phyloP scores from a whole-genome alignment of 257 asterid genomes.

The Cynanchum wilfordii region DNA sequence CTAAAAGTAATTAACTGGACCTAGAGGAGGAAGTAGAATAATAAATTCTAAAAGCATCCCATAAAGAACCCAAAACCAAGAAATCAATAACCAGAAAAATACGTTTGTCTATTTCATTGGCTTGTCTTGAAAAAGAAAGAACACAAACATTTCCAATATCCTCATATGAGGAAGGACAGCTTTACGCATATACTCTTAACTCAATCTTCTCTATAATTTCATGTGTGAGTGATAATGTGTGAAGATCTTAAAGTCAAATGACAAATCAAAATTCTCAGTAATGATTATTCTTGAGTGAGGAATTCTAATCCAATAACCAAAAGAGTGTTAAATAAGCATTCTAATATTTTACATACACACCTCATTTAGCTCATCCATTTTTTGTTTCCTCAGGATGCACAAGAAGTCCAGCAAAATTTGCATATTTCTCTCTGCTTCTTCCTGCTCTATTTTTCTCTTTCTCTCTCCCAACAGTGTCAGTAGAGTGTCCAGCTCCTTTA shows the following conservation, averaged over 20 bases:
- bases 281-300: neutral
- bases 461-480: slow-evolving; percentile 55
- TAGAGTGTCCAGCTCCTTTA: slow-evolving; percentile 61
- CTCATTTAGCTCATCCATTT: slow-evolving; percentile 63
- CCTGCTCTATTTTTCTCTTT: slow-evolving; percentile 76
- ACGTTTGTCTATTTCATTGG: neutral
- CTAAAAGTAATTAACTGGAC: neutral
- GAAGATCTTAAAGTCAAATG: neutral
- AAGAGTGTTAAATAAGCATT: neutral
- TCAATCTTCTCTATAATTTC: neutral
- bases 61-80: neutral
- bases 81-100: neutral
- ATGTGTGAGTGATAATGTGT: neutral
- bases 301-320: neutral
- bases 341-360: slow-evolving; percentile 30
- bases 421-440: slow-evolving; percentile 82
- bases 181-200: neutral
- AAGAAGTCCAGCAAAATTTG: slow-evolving; percentile 69
- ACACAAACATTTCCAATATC: neutral
- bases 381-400: slow-evolving; percentile 56
- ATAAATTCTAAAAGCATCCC: neutral
- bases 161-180: neutral
- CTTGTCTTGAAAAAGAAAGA: neutral
- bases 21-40: too few relatives aligned
- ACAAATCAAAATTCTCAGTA: neutral